Conservation (phyloP, 129 eudicot genomes). For the Artemisia argyi region DNA sequence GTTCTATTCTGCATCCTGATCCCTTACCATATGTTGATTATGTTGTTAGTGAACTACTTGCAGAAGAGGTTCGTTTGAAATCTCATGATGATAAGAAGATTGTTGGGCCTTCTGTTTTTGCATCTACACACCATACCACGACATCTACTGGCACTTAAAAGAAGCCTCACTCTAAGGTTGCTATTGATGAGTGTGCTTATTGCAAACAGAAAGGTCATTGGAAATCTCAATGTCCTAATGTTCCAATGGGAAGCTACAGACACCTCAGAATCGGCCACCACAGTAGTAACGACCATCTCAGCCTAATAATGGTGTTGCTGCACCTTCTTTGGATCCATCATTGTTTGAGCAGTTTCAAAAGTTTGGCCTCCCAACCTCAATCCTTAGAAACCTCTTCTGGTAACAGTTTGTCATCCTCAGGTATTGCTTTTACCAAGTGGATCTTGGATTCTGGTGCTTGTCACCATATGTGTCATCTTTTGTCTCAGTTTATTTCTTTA, state of each 20-base stretch:
- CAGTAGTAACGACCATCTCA: not conserved
- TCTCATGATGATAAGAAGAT: no score
- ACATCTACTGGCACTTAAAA: no score
- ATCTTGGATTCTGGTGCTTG: slow-evolving; percentile 2
- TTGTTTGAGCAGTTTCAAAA: not conserved
- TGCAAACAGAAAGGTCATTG: not conserved
- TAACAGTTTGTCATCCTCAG: not conserved
- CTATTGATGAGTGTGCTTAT: not conserved
- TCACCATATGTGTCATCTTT: slow-evolving; percentile 4
- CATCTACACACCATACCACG: no score
- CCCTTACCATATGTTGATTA: no score
- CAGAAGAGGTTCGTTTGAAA: no score
- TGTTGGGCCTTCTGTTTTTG: no score
- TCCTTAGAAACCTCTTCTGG: not conserved
- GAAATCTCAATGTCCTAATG: not conserved
- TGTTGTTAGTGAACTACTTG: no score
- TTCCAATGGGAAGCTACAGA: not conserved
- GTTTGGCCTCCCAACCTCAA: not conserved
- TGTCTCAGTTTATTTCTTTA: not conserved
- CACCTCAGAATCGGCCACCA: not conserved
- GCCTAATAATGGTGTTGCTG: not conserved
- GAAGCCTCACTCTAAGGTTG: not conserved
- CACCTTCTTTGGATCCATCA: not conserved
- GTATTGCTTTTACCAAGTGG: not conserved
- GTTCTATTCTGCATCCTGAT: no score